Conservation (phyloP, 2,329 filamentous ascomycete species). For the Penicillium sp. region DNA sequence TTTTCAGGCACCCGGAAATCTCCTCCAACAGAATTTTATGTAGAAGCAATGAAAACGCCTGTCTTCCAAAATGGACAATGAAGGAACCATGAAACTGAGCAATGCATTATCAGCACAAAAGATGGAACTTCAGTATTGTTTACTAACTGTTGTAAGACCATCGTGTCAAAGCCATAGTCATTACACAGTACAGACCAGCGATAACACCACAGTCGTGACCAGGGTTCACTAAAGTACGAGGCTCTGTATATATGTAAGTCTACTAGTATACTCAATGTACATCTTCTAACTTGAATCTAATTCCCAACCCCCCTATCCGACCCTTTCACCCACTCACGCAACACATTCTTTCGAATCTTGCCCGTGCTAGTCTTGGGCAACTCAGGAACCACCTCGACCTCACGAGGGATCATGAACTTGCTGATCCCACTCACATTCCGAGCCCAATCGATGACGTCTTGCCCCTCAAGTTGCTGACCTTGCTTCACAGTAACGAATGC, state of each 20-base stretch:
- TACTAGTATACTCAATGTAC: not conserved
- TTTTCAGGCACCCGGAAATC: no score
- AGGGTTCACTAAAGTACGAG: no score
- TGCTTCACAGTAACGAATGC: conserved; percentile 83
- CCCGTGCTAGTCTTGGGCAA: conserved; percentile 97
- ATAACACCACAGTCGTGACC: no score
- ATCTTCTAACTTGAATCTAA: not conserved
- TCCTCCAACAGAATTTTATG: no score
- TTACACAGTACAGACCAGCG: no score
- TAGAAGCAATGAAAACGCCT: no score
- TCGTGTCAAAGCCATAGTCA: no score
- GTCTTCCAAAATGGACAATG: no score
- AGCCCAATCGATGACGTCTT: conserved; percentile 84
- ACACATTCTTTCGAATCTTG: conserved; percentile 93
- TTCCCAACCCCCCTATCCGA: conserved; percentile 28
- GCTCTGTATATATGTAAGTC: not conserved
- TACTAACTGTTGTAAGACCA: no score
- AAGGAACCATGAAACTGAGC: no score
- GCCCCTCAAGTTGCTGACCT: conserved; percentile 63
- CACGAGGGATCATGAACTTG: conserved; percentile 81
- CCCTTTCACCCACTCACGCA: conserved; percentile 81
- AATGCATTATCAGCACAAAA: no score
- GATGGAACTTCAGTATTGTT: no score
- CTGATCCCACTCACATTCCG: conserved; percentile 79
- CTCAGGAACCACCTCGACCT: conserved; percentile 79